These are phyloP conservation scores for Puccinia brachypodii DNA, from an alignment of 1,284 basidiomycete species.

Conservation along the genomic window DNA sequence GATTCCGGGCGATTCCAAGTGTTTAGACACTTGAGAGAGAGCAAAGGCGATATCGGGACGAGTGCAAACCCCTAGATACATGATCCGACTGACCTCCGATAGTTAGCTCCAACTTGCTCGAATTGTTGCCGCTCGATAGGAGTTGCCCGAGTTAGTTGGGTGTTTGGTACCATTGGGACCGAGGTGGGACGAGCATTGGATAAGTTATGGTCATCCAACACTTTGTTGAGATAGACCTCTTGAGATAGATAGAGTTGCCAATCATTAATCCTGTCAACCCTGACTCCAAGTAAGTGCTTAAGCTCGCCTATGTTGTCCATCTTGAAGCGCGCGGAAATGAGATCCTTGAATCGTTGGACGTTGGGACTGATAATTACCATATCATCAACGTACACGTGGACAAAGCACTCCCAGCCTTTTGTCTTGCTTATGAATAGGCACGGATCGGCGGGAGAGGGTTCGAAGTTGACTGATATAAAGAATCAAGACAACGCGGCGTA, in stretches of 20 bases:
- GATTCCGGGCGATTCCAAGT: background rate
- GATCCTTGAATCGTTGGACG: constrained; percentile 1
- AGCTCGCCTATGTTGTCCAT: constrained; percentile 8
- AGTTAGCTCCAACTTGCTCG: background rate
- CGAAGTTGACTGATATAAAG: background rate
- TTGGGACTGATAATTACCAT: constrained; percentile 13
- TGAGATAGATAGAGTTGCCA: background rate
- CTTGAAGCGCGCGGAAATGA: background rate
- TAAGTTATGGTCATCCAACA: background rate
- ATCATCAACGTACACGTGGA: constrained; percentile 9
- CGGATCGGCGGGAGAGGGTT: background rate
- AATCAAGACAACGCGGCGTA: background rate
- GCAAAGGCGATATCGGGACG: background rate
- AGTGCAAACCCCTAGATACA: background rate
- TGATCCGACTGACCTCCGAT: background rate
- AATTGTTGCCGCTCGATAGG: background rate
- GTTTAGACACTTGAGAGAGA: background rate
- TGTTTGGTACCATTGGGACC: background rate
- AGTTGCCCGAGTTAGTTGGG: background rate
- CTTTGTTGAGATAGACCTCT: background rate
- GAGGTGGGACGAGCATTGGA: background rate
- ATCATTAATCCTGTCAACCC: background rate
- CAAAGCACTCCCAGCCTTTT: background rate
- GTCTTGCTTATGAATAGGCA: constrained; percentile 3
- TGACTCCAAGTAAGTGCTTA: background rate